Base-by-base conservation (phyloP, 1,284 basidiomycete genomes). In the Vanrija pseudolonga region DNA sequence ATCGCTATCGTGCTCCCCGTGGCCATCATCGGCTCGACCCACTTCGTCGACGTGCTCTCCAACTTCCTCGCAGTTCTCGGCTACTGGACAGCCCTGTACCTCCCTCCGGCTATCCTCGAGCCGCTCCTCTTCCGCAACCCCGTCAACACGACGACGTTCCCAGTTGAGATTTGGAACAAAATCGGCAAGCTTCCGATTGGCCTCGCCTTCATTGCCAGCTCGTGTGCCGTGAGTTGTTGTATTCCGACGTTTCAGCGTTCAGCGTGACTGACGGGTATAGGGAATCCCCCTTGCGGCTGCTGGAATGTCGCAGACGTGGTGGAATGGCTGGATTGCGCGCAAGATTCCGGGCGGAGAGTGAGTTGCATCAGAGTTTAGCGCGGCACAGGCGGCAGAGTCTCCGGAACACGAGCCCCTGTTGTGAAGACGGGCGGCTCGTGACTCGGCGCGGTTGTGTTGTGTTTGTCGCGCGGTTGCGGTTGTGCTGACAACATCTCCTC, bases 1-100 rank as follows among this genome's bases (percentile, higher is more conserved):
- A 88, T 85, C 0, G 90, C 85, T 1, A 85, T 96, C 61, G 76
- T 78, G 61, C 68, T 81, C 19, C 80, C 80, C 9, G 62, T 77
- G 26, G 72, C 74, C 17, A 73, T 73, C 43, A 64, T 65, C 20
- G 71, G 68, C 40, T 61, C 70, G 20, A 52, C 55, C 32, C 66
- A 72, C 53, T 73, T 74, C 59, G 74, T 71, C 57, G 56, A 60
- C 17, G 68, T 70, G 4, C 62, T 77, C 5, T 57, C 60, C 24
- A 75, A 76, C 60, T 75, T 77, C 60, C 65, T 73, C 17, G 64
- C 65, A n/a, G 63, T 76, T n/a, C 66, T 77, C 9, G 68, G 68
- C 11, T 77, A 77, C 60, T 77, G 73, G 73, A 69, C 68, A 2
- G 68, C 72, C 9, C 62, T 77, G 28, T 77, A 74, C 63, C 65